Base-by-base conservation (phyloP, 208 protist genomes). In the Wallacemonas collosoma region DNA sequence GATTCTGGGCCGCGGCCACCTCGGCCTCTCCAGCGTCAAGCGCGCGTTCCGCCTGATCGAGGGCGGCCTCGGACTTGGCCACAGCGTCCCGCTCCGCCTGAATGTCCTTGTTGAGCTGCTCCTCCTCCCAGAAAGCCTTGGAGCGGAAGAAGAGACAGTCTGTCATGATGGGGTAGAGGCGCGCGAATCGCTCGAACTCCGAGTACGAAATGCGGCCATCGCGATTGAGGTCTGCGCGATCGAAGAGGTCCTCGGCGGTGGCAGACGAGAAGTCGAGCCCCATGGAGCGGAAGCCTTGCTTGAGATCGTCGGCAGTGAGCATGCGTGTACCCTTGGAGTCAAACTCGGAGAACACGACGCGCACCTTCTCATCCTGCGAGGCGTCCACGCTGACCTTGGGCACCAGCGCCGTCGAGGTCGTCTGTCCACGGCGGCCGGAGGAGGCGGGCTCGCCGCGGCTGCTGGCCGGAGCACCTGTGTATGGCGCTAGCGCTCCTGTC, bases 81-180 rank as follows among this genome's bases (percentile, higher is more conserved):
- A 92, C 88, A 2, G 85, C 85, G 35, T 94, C 88, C 11, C 82
- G 82, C 85, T 96, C 89, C 8, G 69, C 80, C 68, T 94, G 77
- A 63, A 97, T 94, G 5, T 91, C 85, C 64, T 93, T 92, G 53
- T 81, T 87, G 44, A 96, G 71, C 79, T 93, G 87, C 69, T 95
- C 90, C 77, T 97, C 91, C 60, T 95, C 90, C 91, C 91, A 96
- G 72, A 94, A 94, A n/a, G 91, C 91, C 84, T 95, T 96, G 58
- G 82, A 93, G 66, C 93, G 89, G 78, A 93, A 95, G 78, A 89
- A 97, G 17, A 97, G 81, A 73, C 90, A 96, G 79, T 97, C 91
- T 35, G 74, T 89, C 89, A 97, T 93, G 77, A 95, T 97, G 38
- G 93, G 93, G 77, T 97, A 97, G 14, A 93, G 68, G 14, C 83